Percentiles rank a stretch among this genome's conserved stretches.
Evolutionary conservation across 345 rosid species (phyloP).

Genomic region (Nephelium lappaceum): DNA sequence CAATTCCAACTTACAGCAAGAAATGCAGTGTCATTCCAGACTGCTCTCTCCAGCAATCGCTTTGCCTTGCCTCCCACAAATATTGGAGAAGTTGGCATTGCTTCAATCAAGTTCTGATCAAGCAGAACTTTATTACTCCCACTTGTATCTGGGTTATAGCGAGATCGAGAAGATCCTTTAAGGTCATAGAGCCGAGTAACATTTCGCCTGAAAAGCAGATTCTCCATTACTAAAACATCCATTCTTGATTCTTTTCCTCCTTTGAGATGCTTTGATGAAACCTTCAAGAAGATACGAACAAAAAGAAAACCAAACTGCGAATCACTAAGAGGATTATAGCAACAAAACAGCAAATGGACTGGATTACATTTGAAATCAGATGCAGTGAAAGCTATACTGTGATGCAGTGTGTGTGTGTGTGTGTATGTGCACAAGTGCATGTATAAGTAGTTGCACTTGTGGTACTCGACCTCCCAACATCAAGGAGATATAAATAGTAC

Average conservation of each 20-base stretch:
- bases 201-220: conserved; percentile 80
- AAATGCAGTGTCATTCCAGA: conserved; percentile 96
- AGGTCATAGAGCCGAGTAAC: conserved; percentile 86
- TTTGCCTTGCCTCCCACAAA: conserved; percentile 95
- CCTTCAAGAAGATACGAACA: conserved; percentile 51
- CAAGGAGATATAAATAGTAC: background rate
- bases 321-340: background rate
- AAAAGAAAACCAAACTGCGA: conserved; percentile 14
- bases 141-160: conserved; percentile 88
- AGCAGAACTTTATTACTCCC: conserved; percentile 89
- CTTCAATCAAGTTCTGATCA: conserved; percentile 96
- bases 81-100: conserved; percentile 95
- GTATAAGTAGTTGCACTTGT: background rate
- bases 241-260: conserved; percentile 92
- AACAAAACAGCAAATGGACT: conserved; percentile 6
- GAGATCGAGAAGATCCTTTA: conserved; percentile 92
- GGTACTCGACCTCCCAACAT: background rate
- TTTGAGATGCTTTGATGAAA: conserved; percentile 77
- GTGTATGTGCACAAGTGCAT: background rate
- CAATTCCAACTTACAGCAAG: conserved; percentile 74
- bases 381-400: background rate
- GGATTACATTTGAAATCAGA: background rate
- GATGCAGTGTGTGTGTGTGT: background rate
- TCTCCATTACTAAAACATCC: conserved; percentile 98
- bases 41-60: conserved; percentile 87